phyloP scores from a whole-genome alignment of 768 basidiomycete species.

The Suillus weaverae region DNA sequence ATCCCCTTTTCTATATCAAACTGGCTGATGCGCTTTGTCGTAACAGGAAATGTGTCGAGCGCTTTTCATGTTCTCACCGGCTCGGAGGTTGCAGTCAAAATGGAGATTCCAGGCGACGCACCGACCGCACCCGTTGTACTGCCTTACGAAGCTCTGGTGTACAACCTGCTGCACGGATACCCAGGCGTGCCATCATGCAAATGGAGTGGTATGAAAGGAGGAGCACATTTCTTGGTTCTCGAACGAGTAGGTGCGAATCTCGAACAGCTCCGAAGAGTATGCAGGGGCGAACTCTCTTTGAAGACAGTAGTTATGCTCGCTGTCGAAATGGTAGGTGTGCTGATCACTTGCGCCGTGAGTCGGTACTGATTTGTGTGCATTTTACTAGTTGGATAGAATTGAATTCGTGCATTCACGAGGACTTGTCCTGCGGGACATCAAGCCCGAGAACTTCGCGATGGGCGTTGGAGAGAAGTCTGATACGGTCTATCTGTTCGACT shows the following conservation, averaged over 20 bases:
- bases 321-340: constrained; percentile 21
- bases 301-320: constrained; percentile 25
- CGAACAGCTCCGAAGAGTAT: constrained; percentile 14
- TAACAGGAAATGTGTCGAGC: constrained; percentile 12
- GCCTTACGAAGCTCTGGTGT: constrained; percentile 17
- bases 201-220: constrained; percentile 15
- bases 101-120: neutral
- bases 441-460: constrained; percentile 24
- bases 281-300: constrained; percentile 18
- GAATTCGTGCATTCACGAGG: constrained; percentile 20
- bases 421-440: constrained; percentile 23
- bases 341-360: neutral
- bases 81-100: constrained; percentile 19
- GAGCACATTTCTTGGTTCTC: constrained; percentile 18
- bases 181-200: constrained; percentile 14
- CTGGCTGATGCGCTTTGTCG: neutral
- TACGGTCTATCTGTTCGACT: constrained; percentile 20
- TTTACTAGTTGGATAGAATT: constrained; percentile 15
- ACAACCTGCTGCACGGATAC: constrained; percentile 15
- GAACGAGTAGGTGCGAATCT: constrained; percentile 23
- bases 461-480: constrained; percentile 7
- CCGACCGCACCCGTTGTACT: constrained; percentile 4
- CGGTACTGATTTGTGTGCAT: neutral
- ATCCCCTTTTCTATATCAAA: neutral
- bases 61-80: constrained; percentile 15